phyloP scores from a whole-genome alignment of 495 filamentous ascomycete genomes.

The Penicillium pancosmium region DNA sequence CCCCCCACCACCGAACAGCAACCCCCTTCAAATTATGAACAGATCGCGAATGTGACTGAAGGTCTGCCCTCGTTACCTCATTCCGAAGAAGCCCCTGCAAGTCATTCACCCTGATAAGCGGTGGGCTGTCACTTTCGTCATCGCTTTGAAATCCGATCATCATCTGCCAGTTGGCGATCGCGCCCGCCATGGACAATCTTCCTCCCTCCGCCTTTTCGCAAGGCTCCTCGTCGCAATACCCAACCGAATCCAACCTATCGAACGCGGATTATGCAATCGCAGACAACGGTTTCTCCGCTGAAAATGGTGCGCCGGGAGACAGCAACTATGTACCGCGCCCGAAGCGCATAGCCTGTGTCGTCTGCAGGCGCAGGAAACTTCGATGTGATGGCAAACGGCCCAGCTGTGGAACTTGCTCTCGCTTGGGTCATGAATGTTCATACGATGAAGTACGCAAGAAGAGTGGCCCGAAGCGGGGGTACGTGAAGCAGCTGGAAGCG shows the following conservation, averaged over 20 bases:
- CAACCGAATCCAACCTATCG: constrained; percentile 30
- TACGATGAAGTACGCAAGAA: constrained; percentile 98
- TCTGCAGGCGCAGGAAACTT: constrained; percentile 92
- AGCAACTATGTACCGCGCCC: constrained; percentile 72
- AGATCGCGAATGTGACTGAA: constrained; percentile 14
- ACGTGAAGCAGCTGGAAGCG: constrained; percentile 96
- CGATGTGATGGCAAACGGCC: constrained; percentile 74
- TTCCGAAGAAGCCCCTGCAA: not conserved
- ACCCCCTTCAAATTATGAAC: constrained; percentile 17
- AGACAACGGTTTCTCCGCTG: constrained; percentile 33
- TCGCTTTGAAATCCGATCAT: constrained; percentile 16
- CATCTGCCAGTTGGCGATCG: constrained; percentile 4
- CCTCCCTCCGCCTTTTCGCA: constrained; percentile 39
- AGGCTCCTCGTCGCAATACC: constrained; percentile 54
- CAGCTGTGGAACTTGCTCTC: constrained; percentile 89
- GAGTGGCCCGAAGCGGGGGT: constrained; percentile 96
- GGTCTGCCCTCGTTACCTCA: not conserved
- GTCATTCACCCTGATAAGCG: constrained; percentile 13
- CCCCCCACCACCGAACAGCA: constrained; percentile 2
- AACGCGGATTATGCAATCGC: constrained; percentile 31
- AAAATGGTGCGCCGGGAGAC: constrained; percentile 48
- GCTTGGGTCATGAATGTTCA: constrained; percentile 86
- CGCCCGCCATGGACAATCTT: constrained; percentile 26
- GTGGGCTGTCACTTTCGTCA: constrained; percentile 14
- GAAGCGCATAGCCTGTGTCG: constrained; percentile 95